Evolutionary conservation across 331 rosid species (phyloP), one percentile per base, ranked within the genome.

Genomic region (Rosa hybrid): DNA sequence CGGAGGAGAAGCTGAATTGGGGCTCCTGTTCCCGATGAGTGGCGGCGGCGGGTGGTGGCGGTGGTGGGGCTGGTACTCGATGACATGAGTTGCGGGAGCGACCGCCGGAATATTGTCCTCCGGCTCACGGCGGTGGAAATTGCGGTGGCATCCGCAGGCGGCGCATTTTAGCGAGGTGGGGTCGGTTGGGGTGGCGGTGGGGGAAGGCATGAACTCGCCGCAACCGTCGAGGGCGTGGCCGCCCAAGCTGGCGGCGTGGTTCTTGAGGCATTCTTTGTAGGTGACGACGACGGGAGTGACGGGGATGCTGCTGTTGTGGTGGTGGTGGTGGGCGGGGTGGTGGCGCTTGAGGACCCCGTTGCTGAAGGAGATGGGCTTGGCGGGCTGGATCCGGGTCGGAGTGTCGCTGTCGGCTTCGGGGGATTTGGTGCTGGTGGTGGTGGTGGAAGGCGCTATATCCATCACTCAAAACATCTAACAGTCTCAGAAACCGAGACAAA

Each of bases 121-220:
- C 0, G 97, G 92, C 2, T 95, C 96, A 1, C 97, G 94, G 85
- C 98, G 99, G 91, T 95, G 99, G 84, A 91, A 95, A 45, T 95
- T 95, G 4, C 99, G 92, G 88, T 95, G 99, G 78, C 99, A 95
- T 16, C 97, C 99, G 6, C 98, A 95, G 9, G 98, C 99, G 21
- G 99, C 99, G 80, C 99, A 95, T 80, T 90, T 93, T 60, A 93
- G 88, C 3, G 97, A 90, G 1, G 88, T 84, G 9, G 97, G 99
- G 85, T 95, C 99, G 8, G 91, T 53, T 57, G 89, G 18, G n/a
- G 80, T 83, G 54, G 89, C 81, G 1, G 82, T 77, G 0, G 94
- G 96, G 1, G 97, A 91, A 0, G 97, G 97, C 99, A 95, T 90
- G 86, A 91, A 93, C 84, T 95, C 99, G 80, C 98, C 97, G 62